phyloP scores from a whole-genome alignment of 2,329 filamentous ascomycete species.

The Didymella segeticola region DNA sequence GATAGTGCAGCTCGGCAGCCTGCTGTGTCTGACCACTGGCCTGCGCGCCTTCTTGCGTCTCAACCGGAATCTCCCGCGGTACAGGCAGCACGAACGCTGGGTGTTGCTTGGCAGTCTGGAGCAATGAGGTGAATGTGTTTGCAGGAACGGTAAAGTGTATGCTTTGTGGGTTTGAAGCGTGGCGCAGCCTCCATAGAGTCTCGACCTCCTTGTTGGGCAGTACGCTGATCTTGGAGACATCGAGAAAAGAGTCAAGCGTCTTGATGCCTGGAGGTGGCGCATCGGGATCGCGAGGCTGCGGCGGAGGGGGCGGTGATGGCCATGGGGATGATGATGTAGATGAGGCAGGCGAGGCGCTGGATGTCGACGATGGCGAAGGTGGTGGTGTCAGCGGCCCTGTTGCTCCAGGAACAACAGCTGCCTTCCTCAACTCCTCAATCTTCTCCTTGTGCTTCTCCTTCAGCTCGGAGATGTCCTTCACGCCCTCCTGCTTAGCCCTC shows the following conservation, averaged over 20 bases:
- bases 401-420: slow-evolving; percentile 64
- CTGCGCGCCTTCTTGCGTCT: slow-evolving; percentile 26
- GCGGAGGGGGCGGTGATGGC: slow-evolving; percentile 36
- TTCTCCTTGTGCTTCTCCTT: slow-evolving; percentile 85
- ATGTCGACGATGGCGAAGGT: slow-evolving; percentile 17
- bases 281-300: slow-evolving; percentile 35
- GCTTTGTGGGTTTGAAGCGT: slow-evolving; percentile 73
- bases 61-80: slow-evolving; percentile 61
- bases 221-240: slow-evolving; percentile 76
- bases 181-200: slow-evolving; percentile 86
- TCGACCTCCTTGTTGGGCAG: slow-evolving; percentile 84
- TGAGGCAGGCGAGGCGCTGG: slow-evolving; percentile 12
- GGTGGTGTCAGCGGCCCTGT: slow-evolving; percentile 52
- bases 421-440: slow-evolving; percentile 74
- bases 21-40: slow-evolving; percentile 45
- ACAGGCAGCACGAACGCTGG: slow-evolving; percentile 93
- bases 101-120: slow-evolving; percentile 71
- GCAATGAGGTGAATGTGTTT: slow-evolving; percentile 75
- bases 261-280: slow-evolving; percentile 61
- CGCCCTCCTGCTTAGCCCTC: slow-evolving; percentile 79
- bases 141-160: slow-evolving; percentile 85
- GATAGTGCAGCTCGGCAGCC: slow-evolving; percentile 91
- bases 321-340: slow-evolving; percentile 26
- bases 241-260: slow-evolving; percentile 72
- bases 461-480: slow-evolving; percentile 73